A percentile compares a stretch with the other conserved stretches of the same genome.
These are phyloP conservation scores for Ambrosiella cleistominuta DNA, from an alignment of 2,329 filamentous ascomycete genomes.

Conservation along the genomic window DNA sequence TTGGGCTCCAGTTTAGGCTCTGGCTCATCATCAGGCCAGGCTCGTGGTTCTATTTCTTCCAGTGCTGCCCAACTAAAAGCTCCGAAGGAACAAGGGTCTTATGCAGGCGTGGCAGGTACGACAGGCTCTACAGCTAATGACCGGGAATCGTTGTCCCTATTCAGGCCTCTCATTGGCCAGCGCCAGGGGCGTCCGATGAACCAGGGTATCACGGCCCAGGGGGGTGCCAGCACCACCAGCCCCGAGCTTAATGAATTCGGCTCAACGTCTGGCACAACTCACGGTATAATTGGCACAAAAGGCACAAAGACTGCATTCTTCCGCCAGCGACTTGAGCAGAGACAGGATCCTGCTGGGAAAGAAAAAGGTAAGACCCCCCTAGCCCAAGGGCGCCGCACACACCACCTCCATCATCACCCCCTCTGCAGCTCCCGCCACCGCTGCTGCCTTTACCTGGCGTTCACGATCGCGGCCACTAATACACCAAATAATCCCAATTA, in stretches of 20 bases:
- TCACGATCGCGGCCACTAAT: not conserved
- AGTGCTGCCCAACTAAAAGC: slow-evolving; percentile 15
- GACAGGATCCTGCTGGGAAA: not conserved
- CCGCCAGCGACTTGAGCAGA: slow-evolving; percentile 6
- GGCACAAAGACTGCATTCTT: slow-evolving; percentile 12
- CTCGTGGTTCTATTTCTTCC: not conserved
- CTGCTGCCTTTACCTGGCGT: not conserved
- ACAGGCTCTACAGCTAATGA: slow-evolving; percentile 1
- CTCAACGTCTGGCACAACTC: not conserved
- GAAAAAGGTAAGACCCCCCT: not conserved
- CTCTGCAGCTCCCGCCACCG: not conserved
- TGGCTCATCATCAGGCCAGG: not conserved
- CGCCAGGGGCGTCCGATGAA: not conserved
- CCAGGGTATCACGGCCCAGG: not conserved
- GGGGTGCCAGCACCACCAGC: slow-evolving; percentile 3
- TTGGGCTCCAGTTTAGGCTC: not conserved
- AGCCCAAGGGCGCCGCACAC: not conserved
- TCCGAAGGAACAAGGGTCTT: slow-evolving; percentile 3
- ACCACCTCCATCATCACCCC: not conserved
- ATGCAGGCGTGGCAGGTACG: slow-evolving; percentile 4
- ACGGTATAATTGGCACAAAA: not conserved
- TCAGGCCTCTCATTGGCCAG: slow-evolving; percentile 1
- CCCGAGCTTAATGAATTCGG: not conserved
- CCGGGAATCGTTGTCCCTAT: not conserved
- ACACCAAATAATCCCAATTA: not conserved